Conservation (phyloP, 2,329 filamentous ascomycete species). For the Alternaria brassicicola region DNA sequence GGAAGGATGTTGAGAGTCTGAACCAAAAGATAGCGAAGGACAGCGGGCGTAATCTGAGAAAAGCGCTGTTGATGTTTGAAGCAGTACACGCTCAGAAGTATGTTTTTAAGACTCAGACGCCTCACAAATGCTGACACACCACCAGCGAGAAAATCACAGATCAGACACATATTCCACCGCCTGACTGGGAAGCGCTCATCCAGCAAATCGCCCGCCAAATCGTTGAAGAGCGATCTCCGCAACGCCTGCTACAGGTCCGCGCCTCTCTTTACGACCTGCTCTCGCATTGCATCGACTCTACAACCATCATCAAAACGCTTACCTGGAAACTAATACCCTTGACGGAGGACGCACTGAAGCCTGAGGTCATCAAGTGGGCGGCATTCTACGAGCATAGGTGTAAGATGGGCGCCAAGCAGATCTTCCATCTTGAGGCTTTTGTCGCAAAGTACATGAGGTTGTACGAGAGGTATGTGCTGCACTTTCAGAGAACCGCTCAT, state of each 20-base stretch:
- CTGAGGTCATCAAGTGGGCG: conserved; percentile 92
- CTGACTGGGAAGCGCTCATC: conserved; percentile 96
- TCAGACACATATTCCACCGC: conserved; percentile 85
- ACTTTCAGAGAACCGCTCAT: neutral
- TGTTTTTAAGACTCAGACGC: conserved; percentile 34
- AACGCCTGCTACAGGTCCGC: conserved; percentile 83
- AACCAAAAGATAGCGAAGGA: conserved; percentile 87
- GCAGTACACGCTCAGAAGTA: conserved; percentile 97
- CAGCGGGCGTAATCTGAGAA: conserved; percentile 87
- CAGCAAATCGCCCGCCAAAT: conserved; percentile 90
- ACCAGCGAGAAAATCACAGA: conserved; percentile 86
- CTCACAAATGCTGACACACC: conserved; percentile 13
- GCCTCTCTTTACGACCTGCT: conserved; percentile 96
- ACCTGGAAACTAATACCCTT: conserved; percentile 89
- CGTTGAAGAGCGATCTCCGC: conserved; percentile 88
- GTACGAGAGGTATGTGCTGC: conserved; percentile 75
- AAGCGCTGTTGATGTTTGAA: conserved; percentile 95
- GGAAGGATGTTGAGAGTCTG: conserved; percentile 75
- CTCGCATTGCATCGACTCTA: conserved; percentile 95
- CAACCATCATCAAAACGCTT: conserved; percentile 90
- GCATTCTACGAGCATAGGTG: conserved; percentile 97
- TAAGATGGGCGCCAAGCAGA: conserved; percentile 89
- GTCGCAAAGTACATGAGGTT: conserved; percentile 99
- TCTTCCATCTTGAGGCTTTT: conserved; percentile 97
- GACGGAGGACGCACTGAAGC: conserved; percentile 87